These are phyloP conservation scores for Zasmidium cellare DNA, from an alignment of 2,329 filamentous ascomycete genomes.

Conservation along the genomic window DNA sequence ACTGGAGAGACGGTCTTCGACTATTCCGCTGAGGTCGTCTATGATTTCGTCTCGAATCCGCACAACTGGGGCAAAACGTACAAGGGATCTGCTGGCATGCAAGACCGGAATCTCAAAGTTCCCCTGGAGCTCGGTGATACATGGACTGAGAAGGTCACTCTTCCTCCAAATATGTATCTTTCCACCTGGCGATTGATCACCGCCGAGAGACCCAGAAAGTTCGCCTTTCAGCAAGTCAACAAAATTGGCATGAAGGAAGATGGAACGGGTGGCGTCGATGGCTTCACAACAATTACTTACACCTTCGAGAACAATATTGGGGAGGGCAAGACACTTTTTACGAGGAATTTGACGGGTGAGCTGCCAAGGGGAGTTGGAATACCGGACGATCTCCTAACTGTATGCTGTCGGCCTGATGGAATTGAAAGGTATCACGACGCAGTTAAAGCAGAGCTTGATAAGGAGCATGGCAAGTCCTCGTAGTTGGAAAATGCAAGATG, in stretches of 20 bases:
- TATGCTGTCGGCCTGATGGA: constrained; percentile 12
- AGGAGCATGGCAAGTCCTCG: constrained; percentile 5
- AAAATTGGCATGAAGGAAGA: constrained; percentile 12
- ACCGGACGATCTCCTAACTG: constrained; percentile 14
- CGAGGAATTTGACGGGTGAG: constrained; percentile 15
- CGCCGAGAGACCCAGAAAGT: constrained; percentile 10
- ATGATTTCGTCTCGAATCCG: constrained; percentile 10
- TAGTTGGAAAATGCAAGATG: neutral
- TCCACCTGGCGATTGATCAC: constrained; percentile 13
- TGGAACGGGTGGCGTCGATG: constrained; percentile 10
- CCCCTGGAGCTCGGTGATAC: constrained; percentile 9
- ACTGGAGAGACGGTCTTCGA: constrained; percentile 7
- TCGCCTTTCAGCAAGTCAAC: constrained; percentile 15
- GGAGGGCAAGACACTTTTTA: constrained; percentile 14
- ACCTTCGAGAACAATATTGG: constrained; percentile 17
- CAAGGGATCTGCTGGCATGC: constrained; percentile 17
- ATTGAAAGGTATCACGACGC: constrained; percentile 19
- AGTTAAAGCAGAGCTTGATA: constrained; percentile 13
- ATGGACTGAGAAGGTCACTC: constrained; percentile 13
- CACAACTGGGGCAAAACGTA: constrained; percentile 13
- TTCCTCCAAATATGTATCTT: constrained; percentile 13
- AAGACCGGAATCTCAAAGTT: constrained; percentile 8
- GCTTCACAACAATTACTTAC: constrained; percentile 15
- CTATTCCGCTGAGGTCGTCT: constrained; percentile 5
- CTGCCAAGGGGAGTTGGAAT: constrained; percentile 11